Evolutionary conservation across 176 grass and related monocot genomes (phyloP).

Genomic region (Hsuehochloa calcarea): DNA sequence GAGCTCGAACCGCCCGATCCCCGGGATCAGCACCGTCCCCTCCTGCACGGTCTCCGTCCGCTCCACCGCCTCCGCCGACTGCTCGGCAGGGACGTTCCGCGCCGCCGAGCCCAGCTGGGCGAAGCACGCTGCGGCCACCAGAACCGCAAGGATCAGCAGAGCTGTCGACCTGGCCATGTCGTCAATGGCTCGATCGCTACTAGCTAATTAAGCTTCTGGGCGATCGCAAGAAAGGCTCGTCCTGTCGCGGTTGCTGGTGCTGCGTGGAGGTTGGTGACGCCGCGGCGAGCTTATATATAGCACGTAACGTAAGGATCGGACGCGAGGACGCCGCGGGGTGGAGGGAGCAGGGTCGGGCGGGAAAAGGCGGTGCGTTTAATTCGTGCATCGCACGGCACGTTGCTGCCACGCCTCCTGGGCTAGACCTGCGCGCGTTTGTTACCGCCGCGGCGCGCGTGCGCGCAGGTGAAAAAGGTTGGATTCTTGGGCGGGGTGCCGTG

Average conservation of each 20-base stretch:
- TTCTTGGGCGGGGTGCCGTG: background rate
- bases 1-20: constrained; percentile 44
- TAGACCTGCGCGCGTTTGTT: background rate
- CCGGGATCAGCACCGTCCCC: constrained; percentile 58
- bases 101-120: constrained; percentile 38
- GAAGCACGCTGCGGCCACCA: constrained; percentile 36
- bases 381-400: background rate
- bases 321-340: background rate
- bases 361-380: constrained; percentile 65
- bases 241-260: background rate
- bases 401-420: background rate
- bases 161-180: background rate
- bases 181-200: constrained; percentile 1
- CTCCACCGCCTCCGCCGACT: constrained; percentile 29
- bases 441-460: background rate
- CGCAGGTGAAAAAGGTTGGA: background rate
- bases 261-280: constrained; percentile 24
- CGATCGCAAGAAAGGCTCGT: background rate
- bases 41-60: constrained; percentile 45
- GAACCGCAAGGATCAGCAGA: constrained; percentile 32
- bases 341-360: background rate
- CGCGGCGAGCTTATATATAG: constrained; percentile 41
- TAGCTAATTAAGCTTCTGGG: background rate
- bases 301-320: background rate
- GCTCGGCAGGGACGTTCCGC: constrained; percentile 32